Evolutionary conservation across 192 early-diverging fungal genomes (phyloP).

Genomic region (Allomyces macrogynus): DNA sequence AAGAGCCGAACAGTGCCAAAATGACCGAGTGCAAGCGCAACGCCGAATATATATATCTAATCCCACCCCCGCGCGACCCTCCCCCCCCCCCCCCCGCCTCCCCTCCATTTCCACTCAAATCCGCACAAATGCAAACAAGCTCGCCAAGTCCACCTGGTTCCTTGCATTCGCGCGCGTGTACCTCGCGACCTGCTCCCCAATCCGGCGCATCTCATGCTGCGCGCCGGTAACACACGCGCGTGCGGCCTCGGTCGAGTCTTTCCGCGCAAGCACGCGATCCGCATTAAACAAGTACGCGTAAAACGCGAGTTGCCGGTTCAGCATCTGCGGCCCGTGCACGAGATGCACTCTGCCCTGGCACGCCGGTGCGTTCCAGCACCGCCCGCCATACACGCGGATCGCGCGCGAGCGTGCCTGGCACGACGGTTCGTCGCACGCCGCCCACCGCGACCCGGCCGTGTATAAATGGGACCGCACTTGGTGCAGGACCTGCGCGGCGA

Average conservation of each 20-base stretch:
- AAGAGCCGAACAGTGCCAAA: no score
- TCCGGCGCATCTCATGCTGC: no score
- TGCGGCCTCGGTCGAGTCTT: background rate
- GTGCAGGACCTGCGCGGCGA: conserved; percentile 39
- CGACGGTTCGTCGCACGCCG: conserved; percentile 58
- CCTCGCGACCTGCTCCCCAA: no score
- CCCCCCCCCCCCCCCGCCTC: no score
- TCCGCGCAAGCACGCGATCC: conserved; percentile 6
- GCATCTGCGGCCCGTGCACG: background rate
- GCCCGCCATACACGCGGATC: conserved; percentile 43
- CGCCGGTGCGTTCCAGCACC: conserved; percentile 34
- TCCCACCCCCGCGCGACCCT: no score
- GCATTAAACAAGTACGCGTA: conserved; percentile 2
- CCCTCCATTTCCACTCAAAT: no score
- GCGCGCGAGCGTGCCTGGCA: conserved; percentile 45
- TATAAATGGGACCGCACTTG: conserved; percentile 45
- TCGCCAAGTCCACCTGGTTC: no score
- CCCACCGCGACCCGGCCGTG: conserved; percentile 49
- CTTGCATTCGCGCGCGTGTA: no score
- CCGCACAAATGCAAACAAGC: no score
- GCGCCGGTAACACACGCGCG: no score
- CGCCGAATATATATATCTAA: no score
- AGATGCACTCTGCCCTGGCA: conserved; percentile 43
- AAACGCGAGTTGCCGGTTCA: background rate
- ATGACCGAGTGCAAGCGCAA: no score